Evolutionary conservation across 2,329 filamentous ascomycete species (phyloP).

Genomic region (Tolypocladium pustulatum): DNA sequence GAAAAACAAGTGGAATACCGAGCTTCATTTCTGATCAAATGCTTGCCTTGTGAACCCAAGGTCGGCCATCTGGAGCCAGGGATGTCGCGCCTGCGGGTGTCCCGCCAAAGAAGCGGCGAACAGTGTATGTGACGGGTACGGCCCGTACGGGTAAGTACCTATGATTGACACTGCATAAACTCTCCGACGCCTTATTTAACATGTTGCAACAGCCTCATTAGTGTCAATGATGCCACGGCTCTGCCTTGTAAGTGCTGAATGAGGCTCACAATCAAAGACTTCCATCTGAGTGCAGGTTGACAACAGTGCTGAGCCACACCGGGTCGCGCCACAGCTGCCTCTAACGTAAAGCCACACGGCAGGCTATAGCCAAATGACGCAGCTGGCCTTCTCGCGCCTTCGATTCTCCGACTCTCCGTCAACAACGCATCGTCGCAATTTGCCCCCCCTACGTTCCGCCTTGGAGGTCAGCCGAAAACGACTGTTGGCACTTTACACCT

Average conservation of each 20-base stretch:
- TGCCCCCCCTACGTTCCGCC: not conserved
- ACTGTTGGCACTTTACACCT: not conserved
- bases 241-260: too few species aligned
- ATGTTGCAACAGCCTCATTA: not conserved
- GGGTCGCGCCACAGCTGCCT: not conserved
- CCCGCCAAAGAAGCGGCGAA: not conserved
- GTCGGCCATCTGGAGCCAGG: not conserved
- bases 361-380: not conserved
- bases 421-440: not conserved
- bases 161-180: not conserved
- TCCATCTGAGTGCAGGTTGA: too few species aligned
- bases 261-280: not conserved
- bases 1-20: not conserved
- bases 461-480: conserved; percentile 4
- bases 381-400: not conserved
- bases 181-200: not conserved
- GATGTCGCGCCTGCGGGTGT: too few species aligned
- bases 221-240: not conserved
- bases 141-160: too few species aligned
- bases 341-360: not conserved
- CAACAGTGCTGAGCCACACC: not conserved
- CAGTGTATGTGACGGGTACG: too few species aligned
- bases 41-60: not conserved
- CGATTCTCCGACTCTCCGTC: not conserved
- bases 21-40: not conserved